Conservation (phyloP, 1,139 yeast genomes). For the Pichia cactophila region DNA sequence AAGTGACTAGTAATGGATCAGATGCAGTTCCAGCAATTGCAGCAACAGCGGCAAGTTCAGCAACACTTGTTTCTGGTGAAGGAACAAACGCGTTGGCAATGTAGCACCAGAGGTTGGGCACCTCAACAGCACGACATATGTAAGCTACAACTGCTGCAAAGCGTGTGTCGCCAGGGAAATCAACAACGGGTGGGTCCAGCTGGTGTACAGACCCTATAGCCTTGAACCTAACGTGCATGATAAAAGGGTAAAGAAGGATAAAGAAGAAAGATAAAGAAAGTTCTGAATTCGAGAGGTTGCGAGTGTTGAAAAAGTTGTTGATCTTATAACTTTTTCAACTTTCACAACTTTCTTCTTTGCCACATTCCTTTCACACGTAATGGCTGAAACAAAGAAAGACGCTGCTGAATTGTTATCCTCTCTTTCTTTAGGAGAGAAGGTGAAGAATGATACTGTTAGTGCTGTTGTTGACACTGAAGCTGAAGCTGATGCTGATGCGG, state of each 20-base stretch:
- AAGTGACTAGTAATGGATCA: conserved; percentile 8
- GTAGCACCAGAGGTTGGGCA: conserved; percentile 31
- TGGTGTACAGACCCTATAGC: conserved; percentile 50
- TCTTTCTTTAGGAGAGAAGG: conserved; percentile 14
- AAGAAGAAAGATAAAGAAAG: too few relatives aligned
- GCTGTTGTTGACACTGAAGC: too few relatives aligned
- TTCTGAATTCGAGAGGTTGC: not conserved
- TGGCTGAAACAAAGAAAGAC: conserved; percentile 11
- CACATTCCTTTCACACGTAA: not conserved
- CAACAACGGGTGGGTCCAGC: conserved; percentile 42
- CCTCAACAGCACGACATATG: not conserved
- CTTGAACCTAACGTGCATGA: conserved; percentile 41
- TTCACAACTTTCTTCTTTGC: not conserved
- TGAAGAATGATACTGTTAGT: not conserved
- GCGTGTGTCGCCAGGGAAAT: conserved; percentile 24
- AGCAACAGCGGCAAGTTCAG: conserved; percentile 2
- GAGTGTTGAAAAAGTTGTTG: not conserved
- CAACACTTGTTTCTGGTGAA: conserved; percentile 26
- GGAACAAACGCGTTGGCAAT: conserved; percentile 57
- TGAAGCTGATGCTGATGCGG: conserved; percentile 15
- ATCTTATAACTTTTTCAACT: not conserved
- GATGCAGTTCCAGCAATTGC: not conserved
- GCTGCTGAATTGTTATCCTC: conserved; percentile 18
- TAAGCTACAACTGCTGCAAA: conserved; percentile 1
- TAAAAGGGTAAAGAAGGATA: too few relatives aligned